Base-by-base conservation (phyloP, 257 asterid genomes). In the Solanum tarijense region DNA sequence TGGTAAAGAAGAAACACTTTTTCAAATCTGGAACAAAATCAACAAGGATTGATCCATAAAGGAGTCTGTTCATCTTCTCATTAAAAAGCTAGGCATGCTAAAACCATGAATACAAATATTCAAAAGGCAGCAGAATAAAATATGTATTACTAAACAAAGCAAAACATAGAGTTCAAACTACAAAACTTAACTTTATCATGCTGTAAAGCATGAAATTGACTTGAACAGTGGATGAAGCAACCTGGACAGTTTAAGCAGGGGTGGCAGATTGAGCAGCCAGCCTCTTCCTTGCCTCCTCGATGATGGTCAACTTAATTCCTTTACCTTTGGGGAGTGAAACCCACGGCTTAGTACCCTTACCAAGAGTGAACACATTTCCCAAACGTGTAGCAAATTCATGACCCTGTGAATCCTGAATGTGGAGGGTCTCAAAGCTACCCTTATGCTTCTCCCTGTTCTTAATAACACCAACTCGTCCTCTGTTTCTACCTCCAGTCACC, bases 401-500 rank as follows among this genome's bases (percentile, higher is more conserved):
- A 66, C 73, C 73, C 34, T 3, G 20, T 12, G 73, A 13, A 12
- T 66, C 35, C 9, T 66, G 35, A 66, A 66, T 66, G 35, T 12
- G 34, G 34, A 66, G 18, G 34, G 73, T 66, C 34, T 66, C 73
- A 66, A 66, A 66, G 16, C 73, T 66, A 66, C 73, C 35, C 34
- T 66, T 66, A 66, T n/a, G 73, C 8, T 66, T 92, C 90, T 92
- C 94, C 46, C 94, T 89, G 87, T 92, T 92, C 93, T 92, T 92
- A 90, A 92, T 31, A 4, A 92, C 86, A 13, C 94, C 94, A 73
- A 92, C 94, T 83, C 94, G 93, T 20, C 94, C 94, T 83, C 94
- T 92, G 90, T 92, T 92, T 83, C 93, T 90, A 58, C 94, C 94
- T 68, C 94, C 94, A 20, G 94, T 92, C 14, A 91, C 94, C 94